Evolutionary conservation across 495 filamentous ascomycete species (phyloP).

Genomic region (Cercophora scortea): DNA sequence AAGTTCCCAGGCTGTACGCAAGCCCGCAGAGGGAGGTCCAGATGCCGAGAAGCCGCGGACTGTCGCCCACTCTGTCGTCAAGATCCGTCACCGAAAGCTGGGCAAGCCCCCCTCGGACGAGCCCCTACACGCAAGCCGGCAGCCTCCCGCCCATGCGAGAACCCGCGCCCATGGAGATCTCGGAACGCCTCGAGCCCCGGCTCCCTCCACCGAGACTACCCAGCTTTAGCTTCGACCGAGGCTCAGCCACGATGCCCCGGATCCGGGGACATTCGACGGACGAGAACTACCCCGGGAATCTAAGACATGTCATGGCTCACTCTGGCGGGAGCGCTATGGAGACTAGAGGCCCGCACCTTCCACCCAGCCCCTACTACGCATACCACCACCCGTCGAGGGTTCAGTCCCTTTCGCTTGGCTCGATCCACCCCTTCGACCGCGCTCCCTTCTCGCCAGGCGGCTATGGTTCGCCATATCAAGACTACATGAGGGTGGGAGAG

Average conservation of each 20-base stretch:
- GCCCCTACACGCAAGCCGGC: conserved; percentile 16
- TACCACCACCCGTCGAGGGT: conserved; percentile 28
- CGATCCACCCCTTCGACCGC: conserved; percentile 21
- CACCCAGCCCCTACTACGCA: conserved; percentile 9
- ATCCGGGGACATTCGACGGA: conserved; percentile 12
- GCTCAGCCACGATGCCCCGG: conserved; percentile 8
- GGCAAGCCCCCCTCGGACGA: conserved; percentile 17
- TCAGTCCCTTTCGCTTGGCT: conserved; percentile 30
- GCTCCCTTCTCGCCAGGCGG: conserved; percentile 24
- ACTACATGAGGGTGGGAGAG: conserved; percentile 21
- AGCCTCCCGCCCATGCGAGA: conserved; percentile 18
- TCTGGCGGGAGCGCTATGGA: conserved; percentile 6
- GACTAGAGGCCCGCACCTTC: conserved; percentile 6
- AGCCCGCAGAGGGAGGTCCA: conserved; percentile 14
- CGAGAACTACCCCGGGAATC: conserved; percentile 12
- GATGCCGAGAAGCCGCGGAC: conserved; percentile 9
- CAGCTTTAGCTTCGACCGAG: conserved; percentile 17
- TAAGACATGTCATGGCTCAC: conserved; percentile 17
- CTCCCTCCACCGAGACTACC: conserved; percentile 26
- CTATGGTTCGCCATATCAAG: conserved; percentile 20
- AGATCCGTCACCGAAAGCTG: conserved; percentile 20
- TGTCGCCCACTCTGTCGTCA: conserved; percentile 13
- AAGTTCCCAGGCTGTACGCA: conserved; percentile 27
- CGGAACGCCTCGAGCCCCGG: conserved; percentile 15
- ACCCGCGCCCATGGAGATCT: conserved; percentile 11